Base-by-base conservation (phyloP, 2,329 filamentous ascomycete species). In the Westerdykella aurantiaca region DNA sequence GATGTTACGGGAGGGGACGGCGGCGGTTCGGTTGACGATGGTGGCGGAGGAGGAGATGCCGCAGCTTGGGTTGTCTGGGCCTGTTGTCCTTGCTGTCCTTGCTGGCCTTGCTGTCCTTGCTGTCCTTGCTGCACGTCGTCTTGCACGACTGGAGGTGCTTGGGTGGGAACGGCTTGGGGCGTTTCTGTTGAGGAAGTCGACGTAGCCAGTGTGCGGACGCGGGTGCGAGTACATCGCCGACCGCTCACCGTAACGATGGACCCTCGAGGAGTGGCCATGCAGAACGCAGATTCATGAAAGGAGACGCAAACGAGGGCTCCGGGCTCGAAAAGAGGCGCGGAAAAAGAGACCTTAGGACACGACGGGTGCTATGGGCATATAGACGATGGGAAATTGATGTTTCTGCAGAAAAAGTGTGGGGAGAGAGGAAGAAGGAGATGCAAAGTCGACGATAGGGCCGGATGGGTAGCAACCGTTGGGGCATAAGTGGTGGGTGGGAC, bases 141-240 rank as follows among this genome's bases (percentile, higher is more conserved):
- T 14, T 35, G 10, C 22, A 42, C 40, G 37, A n/a, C 17, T 9
- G 17, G 14, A 10, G 34, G 14, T 12, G 33, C 31, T 42, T 55
- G 39, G 41, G 54, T 54, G 31, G 57, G 43, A 49, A 54, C 52
- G 17, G 45, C 48, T 35, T 47, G 31, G 31, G 58, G 42, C 37
- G 55, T 35, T 35, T 38, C 42, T 12, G 50, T 39, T 34, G 46
- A 45, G 23, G 42, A 37, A 34, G 53, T 52, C 17, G 61, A 60
- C 33, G 56, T 57, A 46, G 51, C 52, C 43, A 58, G 52, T 31
- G 58, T 62, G 37, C 61, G 58, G 47, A 57, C 62, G 38, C 60
- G 61, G 43, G 64, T 63, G 48, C 65, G 63, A 50, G 64, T 68
- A 55, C 66, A 69, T 56, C 60, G 58, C 53, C 58, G 58, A 51